Percentiles rank a stretch among this genome's conserved stretches.
Conservation (phyloP, 257 asterid genomes). For the Solanum piurae region DNA sequence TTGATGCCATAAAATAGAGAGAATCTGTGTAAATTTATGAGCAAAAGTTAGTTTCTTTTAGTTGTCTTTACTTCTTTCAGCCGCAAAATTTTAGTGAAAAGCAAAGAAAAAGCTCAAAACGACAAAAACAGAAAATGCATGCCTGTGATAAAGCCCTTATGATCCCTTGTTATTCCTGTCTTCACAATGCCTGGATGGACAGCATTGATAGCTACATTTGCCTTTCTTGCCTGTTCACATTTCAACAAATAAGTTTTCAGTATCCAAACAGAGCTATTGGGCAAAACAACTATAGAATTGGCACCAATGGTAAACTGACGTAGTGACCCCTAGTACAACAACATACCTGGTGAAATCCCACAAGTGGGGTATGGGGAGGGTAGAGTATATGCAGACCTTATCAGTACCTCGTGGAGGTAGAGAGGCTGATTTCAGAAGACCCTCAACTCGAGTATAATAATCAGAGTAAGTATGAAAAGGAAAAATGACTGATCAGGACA, state of each 20-base stretch:
- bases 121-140: slow-evolving; percentile 11
- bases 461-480: neutral
- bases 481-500: neutral
- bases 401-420: too few relatives aligned
- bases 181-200: slow-evolving; percentile 92
- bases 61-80: neutral
- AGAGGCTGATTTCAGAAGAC: neutral
- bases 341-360: too few relatives aligned
- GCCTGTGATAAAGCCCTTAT: slow-evolving; percentile 94
- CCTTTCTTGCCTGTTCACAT: slow-evolving; percentile 46
- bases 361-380: too few relatives aligned
- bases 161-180: slow-evolving; percentile 86
- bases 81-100: neutral
- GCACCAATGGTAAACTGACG: neutral
- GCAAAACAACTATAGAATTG: neutral
- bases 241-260: neutral
- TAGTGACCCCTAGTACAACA: neutral
- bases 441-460: neutral
- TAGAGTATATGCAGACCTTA: too few relatives aligned
- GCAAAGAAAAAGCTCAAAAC: neutral
- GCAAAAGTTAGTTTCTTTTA: neutral
- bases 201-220: slow-evolving; percentile 80
- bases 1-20: slow-evolving; percentile 78
- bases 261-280: neutral
- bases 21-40: slow-evolving; percentile 41